Evolutionary conservation across 495 filamentous ascomycete genomes (phyloP).

Genomic region (Penicillium bovifimosum): DNA sequence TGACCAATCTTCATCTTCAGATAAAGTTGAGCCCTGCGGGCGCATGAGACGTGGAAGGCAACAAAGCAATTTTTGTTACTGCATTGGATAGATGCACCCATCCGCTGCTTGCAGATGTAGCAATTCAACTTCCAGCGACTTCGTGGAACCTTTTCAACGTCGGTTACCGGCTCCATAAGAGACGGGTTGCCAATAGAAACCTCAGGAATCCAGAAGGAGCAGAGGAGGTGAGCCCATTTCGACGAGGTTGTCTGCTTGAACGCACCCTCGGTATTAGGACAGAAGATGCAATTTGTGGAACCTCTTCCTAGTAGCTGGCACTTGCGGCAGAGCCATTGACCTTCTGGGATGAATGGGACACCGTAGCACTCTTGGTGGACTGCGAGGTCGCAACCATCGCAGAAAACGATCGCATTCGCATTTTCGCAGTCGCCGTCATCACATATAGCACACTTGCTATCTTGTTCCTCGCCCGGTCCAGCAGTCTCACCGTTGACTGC

Average conservation of each 20-base stretch:
- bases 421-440: constrained; percentile 99
- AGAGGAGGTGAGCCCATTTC: constrained; percentile 94
- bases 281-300: constrained; percentile 95
- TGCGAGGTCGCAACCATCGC: constrained; percentile 94
- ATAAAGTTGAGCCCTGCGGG: constrained; percentile 78
- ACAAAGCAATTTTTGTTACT: constrained; percentile 95
- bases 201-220: constrained; percentile 98
- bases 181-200: constrained; percentile 92
- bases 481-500: constrained; percentile 86
- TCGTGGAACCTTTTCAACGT: constrained; percentile 93
- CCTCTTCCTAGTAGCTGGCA: constrained; percentile 92
- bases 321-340: constrained; percentile 96
- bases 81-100: constrained; percentile 98
- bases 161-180: constrained; percentile 97
- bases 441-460: constrained; percentile 95
- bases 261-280: constrained; percentile 92
- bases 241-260: constrained; percentile 97
- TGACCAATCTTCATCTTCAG: constrained; percentile 95
- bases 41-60: constrained; percentile 98
- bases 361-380: constrained; percentile 99
- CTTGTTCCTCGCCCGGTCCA: constrained; percentile 82
- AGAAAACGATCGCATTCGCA: constrained; percentile 99
- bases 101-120: constrained; percentile 95
- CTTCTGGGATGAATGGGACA: constrained; percentile 96
- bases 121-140: constrained; percentile 89